phyloP scores from a whole-genome alignment of 345 rosid genomes.

The Citrus sinensis region DNA sequence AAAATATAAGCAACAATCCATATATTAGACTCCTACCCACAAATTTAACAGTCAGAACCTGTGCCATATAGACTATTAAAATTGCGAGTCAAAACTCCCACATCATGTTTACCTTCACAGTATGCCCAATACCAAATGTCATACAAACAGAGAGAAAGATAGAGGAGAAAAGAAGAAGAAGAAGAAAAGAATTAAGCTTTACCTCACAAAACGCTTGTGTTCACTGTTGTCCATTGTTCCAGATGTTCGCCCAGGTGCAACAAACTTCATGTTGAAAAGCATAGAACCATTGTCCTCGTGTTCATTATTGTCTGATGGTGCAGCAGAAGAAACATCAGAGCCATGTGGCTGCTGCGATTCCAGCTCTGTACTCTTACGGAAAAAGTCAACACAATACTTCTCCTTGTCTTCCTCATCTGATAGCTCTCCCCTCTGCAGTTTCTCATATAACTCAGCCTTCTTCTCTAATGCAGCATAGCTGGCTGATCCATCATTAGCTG shows the following conservation, averaged over 20 bases:
- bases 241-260: slow-evolving; percentile 59
- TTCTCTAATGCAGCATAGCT: slow-evolving; percentile 89
- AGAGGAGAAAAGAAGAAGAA: no score
- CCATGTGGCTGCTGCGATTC: slow-evolving; percentile 29
- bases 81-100: not conserved
- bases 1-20: not conserved
- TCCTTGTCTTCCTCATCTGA: slow-evolving; percentile 87
- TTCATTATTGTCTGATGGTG: slow-evolving; percentile 30
- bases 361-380: slow-evolving; percentile 55
- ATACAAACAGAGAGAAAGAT: not conserved
- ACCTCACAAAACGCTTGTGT: slow-evolving; percentile 88
- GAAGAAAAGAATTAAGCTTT: not conserved
- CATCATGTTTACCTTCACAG: not conserved
- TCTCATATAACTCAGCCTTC: slow-evolving; percentile 86
- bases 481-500: slow-evolving; percentile 66
- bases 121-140: not conserved
- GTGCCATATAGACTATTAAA: not conserved
- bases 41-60: not conserved
- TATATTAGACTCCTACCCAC: not conserved
- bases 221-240: slow-evolving; percentile 57
- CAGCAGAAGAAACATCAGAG: slow-evolving; percentile 21
- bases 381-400: slow-evolving; percentile 91
- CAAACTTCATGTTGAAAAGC: slow-evolving; percentile 41
- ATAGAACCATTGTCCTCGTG: slow-evolving; percentile 35
- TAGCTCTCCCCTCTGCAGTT: slow-evolving; percentile 72